Base-by-base conservation (phyloP, 805 yeast species). In the Wickerhamomyces hampshirensis region DNA sequence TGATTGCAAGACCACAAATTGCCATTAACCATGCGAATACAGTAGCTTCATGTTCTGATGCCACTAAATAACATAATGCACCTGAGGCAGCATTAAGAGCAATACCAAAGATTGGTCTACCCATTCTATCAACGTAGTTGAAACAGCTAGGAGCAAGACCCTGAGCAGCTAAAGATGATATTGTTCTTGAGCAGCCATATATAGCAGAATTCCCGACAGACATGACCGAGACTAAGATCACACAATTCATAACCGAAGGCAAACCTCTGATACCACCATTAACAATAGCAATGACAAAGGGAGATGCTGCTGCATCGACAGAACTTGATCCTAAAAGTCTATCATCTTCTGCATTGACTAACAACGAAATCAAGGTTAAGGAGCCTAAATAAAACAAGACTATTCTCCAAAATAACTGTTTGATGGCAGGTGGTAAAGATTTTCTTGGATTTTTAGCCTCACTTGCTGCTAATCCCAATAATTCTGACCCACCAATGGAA, bases 321-420 rank as follows among this genome's bases (percentile, higher is more conserved):
- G 58, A 56, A n/a, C 50, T 40, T 6, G 60, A 39, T 11, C 59
- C 55, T 24, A 55, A 43, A 13, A 66, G 48, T 38, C 59, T 58
- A 8, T 55, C 43, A 38, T 69, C 69, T 30, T 52, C 58, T 36
- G 63, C 65, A 26, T 76, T 71, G 32, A 73, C 78, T 39, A 73
- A 53, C 14, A 69, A 48, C 5, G 77, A 73, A 30, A 73, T 56
- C 35, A 73, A 42, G 7, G 66, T 55, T 35, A 71, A 51, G n/a
- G 71, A 62, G 21, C 67, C 55, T 31, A 72, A 49, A 51, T 71
- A 73, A 47, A 71, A 71, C 13, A 71, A 50, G 10, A 68, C 53
- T 27, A 72, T 65, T 63, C 77, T 68, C 77, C 77, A 73, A 38
- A 73, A 71, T 3, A 71, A 77, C 53, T 72, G 77, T 44, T 71